phyloP scores from a whole-genome alignment of 768 basidiomycete genomes.

The Amanita brunnescens region DNA sequence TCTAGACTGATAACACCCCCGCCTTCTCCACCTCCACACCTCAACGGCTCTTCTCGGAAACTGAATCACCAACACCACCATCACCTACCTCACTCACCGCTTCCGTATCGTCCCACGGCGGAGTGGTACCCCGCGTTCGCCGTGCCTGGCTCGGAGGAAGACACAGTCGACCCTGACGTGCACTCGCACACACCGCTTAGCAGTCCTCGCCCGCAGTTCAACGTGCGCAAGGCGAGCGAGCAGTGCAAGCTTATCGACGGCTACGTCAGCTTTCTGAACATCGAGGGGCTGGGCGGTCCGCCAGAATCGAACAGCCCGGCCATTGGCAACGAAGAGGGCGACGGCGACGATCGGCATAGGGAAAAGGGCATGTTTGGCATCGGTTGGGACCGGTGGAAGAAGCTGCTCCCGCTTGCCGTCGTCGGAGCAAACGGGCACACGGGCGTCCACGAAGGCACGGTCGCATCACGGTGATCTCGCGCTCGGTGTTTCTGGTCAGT shows the following conservation, averaged over 20 bases:
- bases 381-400: conserved; percentile 13
- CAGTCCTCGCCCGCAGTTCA: conserved; percentile 10
- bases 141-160: not conserved
- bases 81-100: conserved; percentile 1
- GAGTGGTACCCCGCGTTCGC: conserved; percentile 4
- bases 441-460: not conserved
- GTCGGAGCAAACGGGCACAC: not conserved
- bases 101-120: not conserved
- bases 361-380: conserved; percentile 9
- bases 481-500: not conserved
- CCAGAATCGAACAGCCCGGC: conserved; percentile 11
- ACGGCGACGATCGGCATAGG: conserved; percentile 9
- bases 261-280: conserved; percentile 16
- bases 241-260: conserved; percentile 17
- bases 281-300: conserved; percentile 18
- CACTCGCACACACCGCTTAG: not conserved
- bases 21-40: not conserved
- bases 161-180: not conserved
- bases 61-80: conserved; percentile 3
- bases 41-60: not conserved
- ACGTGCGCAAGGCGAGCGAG: conserved; percentile 16
- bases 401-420: conserved; percentile 8
- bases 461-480: not conserved
- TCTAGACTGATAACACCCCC: conserved; percentile 6
- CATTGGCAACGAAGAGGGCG: conserved; percentile 8